Conservation (phyloP, 352 stramenopile genomes). For the Phytophthora pluvialis region DNA sequence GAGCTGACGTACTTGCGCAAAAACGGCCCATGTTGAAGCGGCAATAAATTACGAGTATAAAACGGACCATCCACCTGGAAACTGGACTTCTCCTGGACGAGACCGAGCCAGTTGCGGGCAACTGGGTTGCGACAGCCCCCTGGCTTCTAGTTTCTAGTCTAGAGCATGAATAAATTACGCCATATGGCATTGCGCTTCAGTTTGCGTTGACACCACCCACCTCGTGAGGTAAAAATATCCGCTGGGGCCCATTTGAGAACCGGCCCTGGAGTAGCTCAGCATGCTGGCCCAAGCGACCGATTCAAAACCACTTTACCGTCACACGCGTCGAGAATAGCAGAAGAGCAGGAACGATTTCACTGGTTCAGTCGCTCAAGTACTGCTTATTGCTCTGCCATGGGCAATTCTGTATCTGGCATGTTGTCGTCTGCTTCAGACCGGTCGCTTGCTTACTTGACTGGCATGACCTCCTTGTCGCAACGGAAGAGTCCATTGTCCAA, state of each 20-base stretch:
- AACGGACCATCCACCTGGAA: constrained; percentile 14
- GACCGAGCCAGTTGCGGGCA: constrained; percentile 6
- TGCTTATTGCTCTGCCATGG: no score
- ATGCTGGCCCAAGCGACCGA: not conserved
- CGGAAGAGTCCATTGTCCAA: no score
- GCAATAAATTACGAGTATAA: constrained; percentile 25
- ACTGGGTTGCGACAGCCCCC: constrained; percentile 18
- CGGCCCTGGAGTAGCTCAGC: no score
- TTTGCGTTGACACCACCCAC: constrained; percentile 18
- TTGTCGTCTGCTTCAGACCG: no score
- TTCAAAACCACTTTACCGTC: no score
- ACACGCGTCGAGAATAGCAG: no score
- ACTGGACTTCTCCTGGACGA: constrained; percentile 14
- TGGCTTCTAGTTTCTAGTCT: constrained; percentile 17
- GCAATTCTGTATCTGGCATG: no score
- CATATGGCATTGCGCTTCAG: constrained; percentile 33
- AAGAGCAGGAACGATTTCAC: no score
- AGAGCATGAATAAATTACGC: constrained; percentile 19
- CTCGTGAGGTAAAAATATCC: constrained; percentile 5
- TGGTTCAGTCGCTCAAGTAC: no score
- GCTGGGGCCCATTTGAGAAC: constrained; percentile 6
- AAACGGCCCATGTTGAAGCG: constrained; percentile 24
- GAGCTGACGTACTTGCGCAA: constrained; percentile 32
- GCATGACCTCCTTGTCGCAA: no score
- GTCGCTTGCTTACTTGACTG: no score